Evolutionary conservation across 805 yeast species (phyloP), one percentile per base, ranked within the genome.

Genomic region (Sugiyamaella marilandica): DNA sequence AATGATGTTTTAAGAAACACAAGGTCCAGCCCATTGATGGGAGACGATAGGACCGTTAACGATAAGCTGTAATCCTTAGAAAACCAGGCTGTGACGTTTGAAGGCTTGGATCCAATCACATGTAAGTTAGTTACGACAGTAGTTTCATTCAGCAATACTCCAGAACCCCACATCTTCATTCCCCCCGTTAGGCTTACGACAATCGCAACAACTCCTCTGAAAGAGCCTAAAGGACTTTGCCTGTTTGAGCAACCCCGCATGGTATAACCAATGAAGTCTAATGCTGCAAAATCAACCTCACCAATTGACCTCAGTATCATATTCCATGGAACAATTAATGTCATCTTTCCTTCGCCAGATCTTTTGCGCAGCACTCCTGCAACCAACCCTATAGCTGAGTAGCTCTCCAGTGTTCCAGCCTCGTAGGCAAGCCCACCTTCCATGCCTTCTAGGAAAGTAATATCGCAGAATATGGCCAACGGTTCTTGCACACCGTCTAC

Each of bases 91-190:
- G 47, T 43, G 18, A 57, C 47, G 8, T 32, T 13, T 5, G 18
- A 11, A 18, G 52, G 50, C 37, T 51, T 39, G 32, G 46, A 49
- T 21, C 59, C 62, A 3, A 66, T 57, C 4, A 69, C 72, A 49
- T 69, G 73, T 45, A 52, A 54, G 51, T 69, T 69, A 2, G 73
- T 67, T n/a, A 61, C 64, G 13, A 69, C 59, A 0, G 63, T 53
- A 5, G 56, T 55, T 2, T 57, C 55, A 11, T 54, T 59, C 1
- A 69, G 51, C 14, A 69, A 52, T 2, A 70, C 66, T 8, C 72
- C 73, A 0, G 73, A 68, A 0, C 73, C 73, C 73, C 73, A 69
- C 7, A 62, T 55, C 2, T 56, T 53, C 11, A 62, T 47, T n/a
- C 57, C 55, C 1, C 68, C 67, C 1, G 46, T 43, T n/a, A 36